Conservation (phyloP, 345 rosid species). For the Eucalyptus globulus region DNA sequence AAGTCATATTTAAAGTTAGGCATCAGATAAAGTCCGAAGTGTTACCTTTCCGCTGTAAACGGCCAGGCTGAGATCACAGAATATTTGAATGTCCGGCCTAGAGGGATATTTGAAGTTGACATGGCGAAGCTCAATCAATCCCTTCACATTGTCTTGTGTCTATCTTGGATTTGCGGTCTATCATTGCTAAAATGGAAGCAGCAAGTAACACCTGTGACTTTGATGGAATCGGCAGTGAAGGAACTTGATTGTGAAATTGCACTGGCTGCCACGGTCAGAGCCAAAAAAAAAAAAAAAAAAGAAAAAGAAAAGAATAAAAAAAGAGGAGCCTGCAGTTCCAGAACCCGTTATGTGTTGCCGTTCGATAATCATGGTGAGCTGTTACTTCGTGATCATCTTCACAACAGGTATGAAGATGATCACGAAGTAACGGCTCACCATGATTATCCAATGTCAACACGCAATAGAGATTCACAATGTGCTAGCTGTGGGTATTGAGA, state of each 20-base stretch:
- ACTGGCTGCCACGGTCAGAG: constrained; percentile 52
- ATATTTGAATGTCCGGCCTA: too few relatives aligned
- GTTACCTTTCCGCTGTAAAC: constrained; percentile 44
- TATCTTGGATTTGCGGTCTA: constrained; percentile 57
- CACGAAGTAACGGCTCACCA: too few relatives aligned
- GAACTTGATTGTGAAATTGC: constrained; percentile 74
- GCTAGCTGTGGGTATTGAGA: too few relatives aligned
- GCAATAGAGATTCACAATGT: too few relatives aligned
- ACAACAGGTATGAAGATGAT: too few relatives aligned
- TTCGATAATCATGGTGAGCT: too few relatives aligned
- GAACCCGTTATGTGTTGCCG: too few relatives aligned
- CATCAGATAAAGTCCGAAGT: not conserved
- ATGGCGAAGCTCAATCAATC: constrained; percentile 59
- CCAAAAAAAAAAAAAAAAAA: constrained; percentile 24
- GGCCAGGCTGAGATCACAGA: too few relatives aligned
- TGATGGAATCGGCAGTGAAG: constrained; percentile 43
- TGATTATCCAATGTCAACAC: too few relatives aligned
- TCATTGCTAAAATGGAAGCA: constrained; percentile 56
- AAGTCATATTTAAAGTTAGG: not conserved
- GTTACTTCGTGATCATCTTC: too few relatives aligned
- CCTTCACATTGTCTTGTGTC: constrained; percentile 45
- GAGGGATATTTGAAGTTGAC: not conserved
- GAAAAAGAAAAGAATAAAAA: too few relatives aligned
- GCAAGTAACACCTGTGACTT: constrained; percentile 42
- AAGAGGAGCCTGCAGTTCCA: too few relatives aligned